phyloP scores from a whole-genome alignment of 2,329 filamentous ascomycete species.

The Ophiostoma perfectum region DNA sequence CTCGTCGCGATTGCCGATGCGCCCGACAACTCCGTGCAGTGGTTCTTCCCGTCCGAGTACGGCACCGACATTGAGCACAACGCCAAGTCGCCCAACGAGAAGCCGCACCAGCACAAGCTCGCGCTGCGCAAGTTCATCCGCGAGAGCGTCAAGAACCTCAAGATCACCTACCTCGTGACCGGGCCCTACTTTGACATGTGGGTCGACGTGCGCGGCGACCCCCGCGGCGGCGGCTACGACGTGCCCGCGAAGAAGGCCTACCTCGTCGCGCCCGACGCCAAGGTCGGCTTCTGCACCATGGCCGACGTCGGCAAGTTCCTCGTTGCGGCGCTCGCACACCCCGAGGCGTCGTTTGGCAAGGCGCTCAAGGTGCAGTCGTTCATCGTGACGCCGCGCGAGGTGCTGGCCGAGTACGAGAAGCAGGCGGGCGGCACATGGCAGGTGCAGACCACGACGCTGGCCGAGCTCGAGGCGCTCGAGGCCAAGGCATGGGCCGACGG shows the following conservation, averaged over 20 bases:
- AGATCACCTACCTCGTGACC: conserved; percentile 63
- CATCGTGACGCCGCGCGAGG: conserved; percentile 56
- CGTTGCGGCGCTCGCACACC: conserved; percentile 55
- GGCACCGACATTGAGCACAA: conserved; percentile 61
- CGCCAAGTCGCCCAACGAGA: conserved; percentile 52
- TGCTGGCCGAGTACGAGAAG: conserved; percentile 62
- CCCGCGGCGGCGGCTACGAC: conserved; percentile 54
- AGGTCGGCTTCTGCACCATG: conserved; percentile 65
- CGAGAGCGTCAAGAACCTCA: conserved; percentile 47
- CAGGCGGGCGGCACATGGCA: conserved; percentile 59
- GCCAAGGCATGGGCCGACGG: conserved; percentile 52
- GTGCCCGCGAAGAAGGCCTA: conserved; percentile 51
- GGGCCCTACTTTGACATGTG: conserved; percentile 64
- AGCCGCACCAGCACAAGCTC: conserved; percentile 64
- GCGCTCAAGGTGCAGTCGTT: conserved; percentile 67
- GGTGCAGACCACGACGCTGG: conserved; percentile 44
- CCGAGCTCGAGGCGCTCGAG: conserved; percentile 52
- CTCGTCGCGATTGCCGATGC: conserved; percentile 56
- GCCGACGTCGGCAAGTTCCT: conserved; percentile 64
- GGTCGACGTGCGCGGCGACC: conserved; percentile 39
- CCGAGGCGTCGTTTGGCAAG: conserved; percentile 47
- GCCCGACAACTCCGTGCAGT: conserved; percentile 45
- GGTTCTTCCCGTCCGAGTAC: conserved; percentile 65
- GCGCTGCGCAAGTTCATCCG: conserved; percentile 58
- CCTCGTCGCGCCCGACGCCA: conserved; percentile 56